phyloP scores from a whole-genome alignment of 768 basidiomycete genomes.

The Mycena galopus region DNA sequence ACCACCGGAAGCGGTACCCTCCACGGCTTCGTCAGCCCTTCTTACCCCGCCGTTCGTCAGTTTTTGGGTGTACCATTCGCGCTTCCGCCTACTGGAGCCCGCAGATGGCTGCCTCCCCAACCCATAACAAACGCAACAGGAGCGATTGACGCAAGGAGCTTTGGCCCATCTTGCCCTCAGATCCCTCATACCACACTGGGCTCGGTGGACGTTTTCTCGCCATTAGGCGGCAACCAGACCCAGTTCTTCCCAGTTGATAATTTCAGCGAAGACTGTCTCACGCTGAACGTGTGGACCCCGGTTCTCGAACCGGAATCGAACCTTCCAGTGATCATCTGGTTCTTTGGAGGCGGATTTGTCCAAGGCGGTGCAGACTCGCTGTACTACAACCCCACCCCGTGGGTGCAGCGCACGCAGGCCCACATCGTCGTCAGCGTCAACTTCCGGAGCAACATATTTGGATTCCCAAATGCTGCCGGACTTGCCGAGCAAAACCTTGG shows the following conservation, averaged over 20 bases:
- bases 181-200: background rate
- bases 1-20: background rate
- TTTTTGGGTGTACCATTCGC: background rate
- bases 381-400: slow-evolving; percentile 38
- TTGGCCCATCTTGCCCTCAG: background rate
- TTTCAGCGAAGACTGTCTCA: background rate
- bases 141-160: background rate
- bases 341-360: slow-evolving; percentile 1
- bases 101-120: background rate
- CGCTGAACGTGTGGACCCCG: background rate
- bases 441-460: slow-evolving; percentile 16
- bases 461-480: slow-evolving; percentile 7
- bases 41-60: background rate
- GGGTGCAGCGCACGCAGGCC: slow-evolving; percentile 28
- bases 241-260: background rate
- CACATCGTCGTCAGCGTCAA: slow-evolving; percentile 15
- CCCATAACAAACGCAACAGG: background rate
- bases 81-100: background rate
- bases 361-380: background rate
- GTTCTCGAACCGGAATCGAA: background rate
- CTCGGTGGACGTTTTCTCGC: background rate
- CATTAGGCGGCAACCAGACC: background rate
- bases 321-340: background rate
- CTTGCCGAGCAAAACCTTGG: background rate
- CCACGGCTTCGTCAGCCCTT: background rate